phyloP scores from a whole-genome alignment of 805 yeast genomes.

The fission yeast (Schizosaccharomyces pombe) region DNA sequence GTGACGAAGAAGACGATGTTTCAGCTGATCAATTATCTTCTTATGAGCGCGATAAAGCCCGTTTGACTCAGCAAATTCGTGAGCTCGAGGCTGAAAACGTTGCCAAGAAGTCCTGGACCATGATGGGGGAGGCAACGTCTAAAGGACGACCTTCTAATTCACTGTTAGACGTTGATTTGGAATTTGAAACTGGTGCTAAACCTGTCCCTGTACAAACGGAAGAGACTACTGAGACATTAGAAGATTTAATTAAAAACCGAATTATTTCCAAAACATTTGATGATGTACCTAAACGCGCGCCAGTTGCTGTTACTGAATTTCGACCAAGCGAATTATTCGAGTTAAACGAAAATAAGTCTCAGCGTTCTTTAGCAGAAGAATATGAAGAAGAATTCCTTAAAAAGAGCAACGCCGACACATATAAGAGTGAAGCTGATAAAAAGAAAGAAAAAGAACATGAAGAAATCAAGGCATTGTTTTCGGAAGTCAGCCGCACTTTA shows the following conservation, averaged over 20 bases:
- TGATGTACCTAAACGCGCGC: constrained; percentile 38
- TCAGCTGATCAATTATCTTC: constrained; percentile 32
- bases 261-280: constrained; percentile 40
- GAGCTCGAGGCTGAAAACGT: constrained; percentile 66
- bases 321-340: constrained; percentile 32
- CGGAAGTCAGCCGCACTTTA: constrained; percentile 39
- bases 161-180: constrained; percentile 53
- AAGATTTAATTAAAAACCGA: constrained; percentile 69
- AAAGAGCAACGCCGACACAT: constrained; percentile 19
- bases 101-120: constrained; percentile 79
- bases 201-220: constrained; percentile 89
- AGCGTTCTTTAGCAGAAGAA: constrained; percentile 70
- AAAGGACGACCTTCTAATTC: constrained; percentile 69
- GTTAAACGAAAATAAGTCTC: constrained; percentile 61
- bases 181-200: constrained; percentile 79
- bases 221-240: constrained; percentile 65
- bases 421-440: constrained; percentile 29
- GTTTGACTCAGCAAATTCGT: constrained; percentile 52
- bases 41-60: constrained; percentile 46
- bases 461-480: constrained; percentile 48
- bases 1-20: constrained; percentile 29
- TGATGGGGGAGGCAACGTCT: constrained; percentile 77
- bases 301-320: constrained; percentile 34
- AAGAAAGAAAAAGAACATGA: constrained; percentile 50
- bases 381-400: constrained; percentile 60